Conservation (phyloP, 805 yeast genomes). For the Scheffersomyces stipitis region DNA sequence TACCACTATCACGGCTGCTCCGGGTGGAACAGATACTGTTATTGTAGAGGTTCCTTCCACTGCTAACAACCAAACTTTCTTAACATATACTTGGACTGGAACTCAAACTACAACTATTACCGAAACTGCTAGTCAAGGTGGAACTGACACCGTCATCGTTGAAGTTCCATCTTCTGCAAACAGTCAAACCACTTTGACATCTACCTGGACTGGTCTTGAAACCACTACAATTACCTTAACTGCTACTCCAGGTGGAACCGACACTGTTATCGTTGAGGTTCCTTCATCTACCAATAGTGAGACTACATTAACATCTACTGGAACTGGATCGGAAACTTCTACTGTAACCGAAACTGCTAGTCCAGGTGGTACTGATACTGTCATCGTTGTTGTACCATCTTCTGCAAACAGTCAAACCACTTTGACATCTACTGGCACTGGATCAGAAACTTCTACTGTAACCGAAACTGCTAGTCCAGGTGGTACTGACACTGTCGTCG, state of each 20-base stretch:
- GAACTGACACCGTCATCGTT: conserved; percentile 3
- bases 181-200: too few relatives aligned
- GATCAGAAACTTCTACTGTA: conserved; percentile 7
- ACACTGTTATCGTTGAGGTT: conserved; percentile 12
- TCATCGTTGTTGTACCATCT: conserved; percentile 10
- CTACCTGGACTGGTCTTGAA: conserved; percentile 6
- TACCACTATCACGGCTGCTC: conserved; percentile 11
- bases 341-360: conserved; percentile 6
- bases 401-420: conserved; percentile 7
- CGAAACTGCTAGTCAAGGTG: too few relatives aligned
- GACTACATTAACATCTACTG: conserved; percentile 4
- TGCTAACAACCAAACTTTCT: too few relatives aligned
- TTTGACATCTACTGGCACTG: conserved; percentile 10
- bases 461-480: conserved; percentile 10
- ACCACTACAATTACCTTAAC: conserved; percentile 5
- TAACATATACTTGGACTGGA: conserved; percentile 11
- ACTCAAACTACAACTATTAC: conserved; percentile 5
- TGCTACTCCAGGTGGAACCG: conserved; percentile 8
- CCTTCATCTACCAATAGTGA: conserved; percentile 11
- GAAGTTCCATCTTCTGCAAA: too few relatives aligned
- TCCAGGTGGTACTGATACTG: conserved; percentile 9
- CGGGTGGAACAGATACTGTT: too few relatives aligned
- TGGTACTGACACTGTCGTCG: conserved; percentile 8
- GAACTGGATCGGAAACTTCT: conserved; percentile 5
- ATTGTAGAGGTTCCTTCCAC: too few relatives aligned